phyloP scores from a whole-genome alignment of 345 rosid genomes.

The Eucalyptus albens region DNA sequence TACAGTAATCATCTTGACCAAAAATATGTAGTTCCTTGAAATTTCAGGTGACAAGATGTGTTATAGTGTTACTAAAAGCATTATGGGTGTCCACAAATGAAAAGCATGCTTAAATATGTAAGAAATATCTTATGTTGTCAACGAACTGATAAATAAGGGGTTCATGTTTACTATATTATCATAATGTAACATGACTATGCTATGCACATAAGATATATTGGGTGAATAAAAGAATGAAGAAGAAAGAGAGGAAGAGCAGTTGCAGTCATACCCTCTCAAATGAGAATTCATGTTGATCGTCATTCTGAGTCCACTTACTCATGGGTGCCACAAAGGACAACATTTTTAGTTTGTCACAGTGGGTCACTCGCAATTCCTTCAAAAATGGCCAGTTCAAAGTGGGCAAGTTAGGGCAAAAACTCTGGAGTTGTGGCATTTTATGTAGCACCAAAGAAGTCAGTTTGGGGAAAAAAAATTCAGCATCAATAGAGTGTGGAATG shows the following conservation, averaged over 20 bases:
- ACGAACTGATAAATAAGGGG: fast-evolving
- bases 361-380: background rate
- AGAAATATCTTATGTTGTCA: background rate
- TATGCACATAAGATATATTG: background rate
- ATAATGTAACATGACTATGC: background rate
- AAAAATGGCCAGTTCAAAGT: no score
- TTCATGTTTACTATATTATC: background rate
- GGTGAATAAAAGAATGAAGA: background rate
- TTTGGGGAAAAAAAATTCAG: no score
- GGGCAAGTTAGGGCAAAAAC: background rate
- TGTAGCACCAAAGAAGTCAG: background rate
- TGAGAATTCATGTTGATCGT: background rate
- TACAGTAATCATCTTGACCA: no score
- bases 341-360: background rate
- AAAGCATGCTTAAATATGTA: background rate
- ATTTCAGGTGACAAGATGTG: no score
- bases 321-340: background rate
- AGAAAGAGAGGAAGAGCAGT: background rate
- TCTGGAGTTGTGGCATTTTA: background rate
- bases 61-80: background rate
- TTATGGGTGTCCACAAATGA: background rate
- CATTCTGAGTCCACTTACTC: fast-evolving
- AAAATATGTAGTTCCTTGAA: no score
- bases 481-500: no score
- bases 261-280: background rate